phyloP scores from a whole-genome alignment of 2,329 filamentous ascomycete genomes.

The Waltergamsia citrina region DNA sequence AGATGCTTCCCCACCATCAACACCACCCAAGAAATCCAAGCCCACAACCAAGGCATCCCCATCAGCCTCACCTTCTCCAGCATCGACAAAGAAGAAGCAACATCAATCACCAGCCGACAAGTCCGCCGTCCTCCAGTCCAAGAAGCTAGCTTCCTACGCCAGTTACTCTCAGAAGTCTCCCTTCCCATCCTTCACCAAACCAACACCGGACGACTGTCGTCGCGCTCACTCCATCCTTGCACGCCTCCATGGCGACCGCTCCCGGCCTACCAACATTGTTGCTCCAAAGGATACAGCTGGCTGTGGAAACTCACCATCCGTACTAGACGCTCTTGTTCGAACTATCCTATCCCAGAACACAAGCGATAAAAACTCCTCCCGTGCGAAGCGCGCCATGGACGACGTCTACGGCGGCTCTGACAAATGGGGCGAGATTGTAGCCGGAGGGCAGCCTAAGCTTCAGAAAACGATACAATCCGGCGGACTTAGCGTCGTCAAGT shows the following conservation, averaged over 20 bases:
- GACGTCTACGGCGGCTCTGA: constrained; percentile 30
- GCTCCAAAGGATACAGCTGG: constrained; percentile 57
- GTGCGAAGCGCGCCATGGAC: constrained; percentile 44
- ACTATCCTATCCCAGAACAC: constrained; percentile 46
- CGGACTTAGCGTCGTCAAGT: constrained; percentile 64
- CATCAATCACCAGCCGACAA: constrained; percentile 7
- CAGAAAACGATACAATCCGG: constrained; percentile 59
- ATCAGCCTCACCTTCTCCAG: too few relatives aligned
- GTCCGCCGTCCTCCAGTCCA: constrained; percentile 21
- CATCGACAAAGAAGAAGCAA: constrained; percentile 5
- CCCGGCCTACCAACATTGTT: constrained; percentile 50
- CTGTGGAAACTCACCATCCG: constrained; percentile 39
- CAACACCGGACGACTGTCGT: constrained; percentile 58
- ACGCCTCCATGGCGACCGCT: constrained; percentile 53
- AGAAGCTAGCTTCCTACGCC: constrained; percentile 32
- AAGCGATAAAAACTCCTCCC: constrained; percentile 45
- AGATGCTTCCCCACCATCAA: too few relatives aligned
- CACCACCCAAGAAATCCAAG: too few relatives aligned
- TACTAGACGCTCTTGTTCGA: constrained; percentile 41
- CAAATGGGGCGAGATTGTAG: constrained; percentile 28
- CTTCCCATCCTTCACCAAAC: constrained; percentile 57
- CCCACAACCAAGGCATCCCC: too few relatives aligned
- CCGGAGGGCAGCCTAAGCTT: constrained; percentile 27
- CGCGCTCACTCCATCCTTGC: constrained; percentile 58
- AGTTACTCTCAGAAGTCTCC: constrained; percentile 38